These are phyloP conservation scores for Clitopilus hobsonii DNA, from an alignment of 768 basidiomycete genomes.

Conservation along the genomic window DNA sequence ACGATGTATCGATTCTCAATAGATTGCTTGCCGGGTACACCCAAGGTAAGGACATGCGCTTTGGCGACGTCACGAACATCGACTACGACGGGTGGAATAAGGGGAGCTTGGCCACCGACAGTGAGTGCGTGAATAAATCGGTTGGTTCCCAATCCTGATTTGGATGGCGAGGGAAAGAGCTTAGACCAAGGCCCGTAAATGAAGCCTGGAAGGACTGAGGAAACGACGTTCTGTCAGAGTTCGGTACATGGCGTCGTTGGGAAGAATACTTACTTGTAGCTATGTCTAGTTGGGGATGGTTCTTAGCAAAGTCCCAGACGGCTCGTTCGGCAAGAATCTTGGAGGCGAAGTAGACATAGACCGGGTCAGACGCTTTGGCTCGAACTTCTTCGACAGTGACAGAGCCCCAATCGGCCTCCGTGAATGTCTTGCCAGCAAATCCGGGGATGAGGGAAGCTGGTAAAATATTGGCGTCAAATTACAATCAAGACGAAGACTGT, in stretches of 20 bases:
- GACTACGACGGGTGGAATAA: conserved; percentile 23
- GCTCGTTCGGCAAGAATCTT: conserved; percentile 38
- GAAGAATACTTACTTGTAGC: conserved; percentile 26
- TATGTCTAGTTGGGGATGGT: conserved; percentile 33
- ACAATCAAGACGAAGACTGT: neutral
- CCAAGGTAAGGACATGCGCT: conserved; percentile 27
- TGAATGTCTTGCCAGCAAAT: conserved; percentile 19
- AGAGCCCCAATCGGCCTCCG: conserved; percentile 30
- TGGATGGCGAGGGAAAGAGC: conserved; percentile 23
- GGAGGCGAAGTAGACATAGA: conserved; percentile 33
- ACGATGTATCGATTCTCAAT: conserved; percentile 25
- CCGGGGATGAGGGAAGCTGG: conserved; percentile 16
- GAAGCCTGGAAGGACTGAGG: conserved; percentile 31
- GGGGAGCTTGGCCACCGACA: conserved; percentile 15
- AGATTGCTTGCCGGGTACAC: conserved; percentile 16
- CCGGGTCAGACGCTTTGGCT: conserved; percentile 19
- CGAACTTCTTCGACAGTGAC: conserved; percentile 25
- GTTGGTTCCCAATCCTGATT: conserved; percentile 24
- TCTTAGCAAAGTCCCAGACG: conserved; percentile 34
- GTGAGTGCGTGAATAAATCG: conserved; percentile 22
- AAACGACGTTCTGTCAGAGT: neutral
- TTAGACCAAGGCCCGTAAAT: conserved; percentile 32
- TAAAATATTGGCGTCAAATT: neutral
- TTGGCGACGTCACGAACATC: conserved; percentile 33
- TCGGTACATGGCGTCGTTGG: neutral